Evolutionary conservation across 2,329 filamentous ascomycete species (phyloP), one percentile per base, ranked within the genome.

Genomic region (Pseudogymnoascus sp.): DNA sequence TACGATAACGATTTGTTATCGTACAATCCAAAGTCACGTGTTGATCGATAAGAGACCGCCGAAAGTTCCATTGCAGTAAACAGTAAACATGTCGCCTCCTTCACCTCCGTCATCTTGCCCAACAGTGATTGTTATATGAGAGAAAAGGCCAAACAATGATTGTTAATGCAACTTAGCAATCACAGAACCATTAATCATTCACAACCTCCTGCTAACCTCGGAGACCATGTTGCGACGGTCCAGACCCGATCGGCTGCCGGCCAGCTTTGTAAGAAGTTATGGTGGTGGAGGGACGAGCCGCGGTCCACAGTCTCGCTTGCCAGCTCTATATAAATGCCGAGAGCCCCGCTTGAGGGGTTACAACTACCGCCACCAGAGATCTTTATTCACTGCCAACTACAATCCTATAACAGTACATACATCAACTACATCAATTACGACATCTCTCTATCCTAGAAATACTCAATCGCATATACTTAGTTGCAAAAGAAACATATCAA

Each of bases 401-500:
- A 18, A 52, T 7, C 9, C 45, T 52, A 52, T 18, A 19, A 52
- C 45, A 2, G n/a, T 26, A 8, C 41, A 52, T 52, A 52, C 41
- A 3, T 52, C 41, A 52, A 15, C n/a, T 30, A 52, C 41, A 12
- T 28, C 41, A 52, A 2, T n/a, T 26, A 45, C 39, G 21, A 45
- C 21, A 45, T 45, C 39, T 28, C 10, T 48, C 9, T 28, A 26
- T 15, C 19, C 41, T 18, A 52, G 9, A 18, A 15, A 52, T 52
- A 30, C 3, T 10, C 45, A 52, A 52, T 52, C 26, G 45, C 45
- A 52, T 52, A 52, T 4, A 12, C 15, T 12, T 19, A 52, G 8
- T 18, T 26, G 5, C n/a, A 52, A 52, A 30, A 52, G 45, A 52
- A 30, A 30, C 15, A 60, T 37, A 60, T 10, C 35, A 57, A 72